Percentiles rank a stretch among this genome's conserved stretches.
Conservation (phyloP, 371 early-diverging fungal genomes). For the Umbelopsis sp. region DNA sequence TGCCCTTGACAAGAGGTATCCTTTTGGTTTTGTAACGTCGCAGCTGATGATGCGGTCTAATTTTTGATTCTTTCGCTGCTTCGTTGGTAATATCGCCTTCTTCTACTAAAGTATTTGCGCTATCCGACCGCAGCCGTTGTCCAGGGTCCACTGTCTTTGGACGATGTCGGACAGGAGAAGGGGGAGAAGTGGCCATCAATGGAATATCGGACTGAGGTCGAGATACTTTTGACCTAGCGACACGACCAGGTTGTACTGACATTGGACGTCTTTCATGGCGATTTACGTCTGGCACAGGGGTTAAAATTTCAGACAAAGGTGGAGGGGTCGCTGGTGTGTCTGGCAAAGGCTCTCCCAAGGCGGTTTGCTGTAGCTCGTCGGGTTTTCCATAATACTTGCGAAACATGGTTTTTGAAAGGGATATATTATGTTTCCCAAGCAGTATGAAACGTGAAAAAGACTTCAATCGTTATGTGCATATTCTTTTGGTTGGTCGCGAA, state of each 20-base stretch:
- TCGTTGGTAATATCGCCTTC: conserved; percentile 1
- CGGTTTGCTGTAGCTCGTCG: background rate
- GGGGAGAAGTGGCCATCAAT: background rate
- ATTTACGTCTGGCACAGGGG: background rate
- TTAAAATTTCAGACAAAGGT: background rate
- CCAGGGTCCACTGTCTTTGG: conserved; percentile 6
- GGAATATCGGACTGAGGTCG: conserved; percentile 1
- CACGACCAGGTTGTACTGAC: conserved; percentile 5
- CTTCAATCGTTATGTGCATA: background rate
- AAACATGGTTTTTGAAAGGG: background rate
- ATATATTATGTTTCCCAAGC: background rate
- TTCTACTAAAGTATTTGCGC: conserved; percentile 2
- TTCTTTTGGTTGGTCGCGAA: background rate
- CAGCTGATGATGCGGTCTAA: conserved; percentile 34
- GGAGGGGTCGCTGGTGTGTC: conserved; percentile 2
- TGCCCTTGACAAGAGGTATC: conserved; percentile 51
- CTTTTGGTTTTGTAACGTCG: conserved; percentile 46
- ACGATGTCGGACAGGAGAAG: conserved; percentile 12
- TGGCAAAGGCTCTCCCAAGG: conserved; percentile 10
- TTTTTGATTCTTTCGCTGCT: conserved; percentile 18
- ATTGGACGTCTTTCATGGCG: conserved; percentile 6
- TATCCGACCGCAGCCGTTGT: background rate
- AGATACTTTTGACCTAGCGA: background rate
- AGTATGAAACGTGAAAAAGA: conserved; percentile 4
- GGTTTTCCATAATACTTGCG: background rate